A percentile compares a stretch with the other conserved stretches of the same genome.
Conservation (phyloP, 768 basidiomycete genomes). For the Leccinum sublutescens region DNA sequence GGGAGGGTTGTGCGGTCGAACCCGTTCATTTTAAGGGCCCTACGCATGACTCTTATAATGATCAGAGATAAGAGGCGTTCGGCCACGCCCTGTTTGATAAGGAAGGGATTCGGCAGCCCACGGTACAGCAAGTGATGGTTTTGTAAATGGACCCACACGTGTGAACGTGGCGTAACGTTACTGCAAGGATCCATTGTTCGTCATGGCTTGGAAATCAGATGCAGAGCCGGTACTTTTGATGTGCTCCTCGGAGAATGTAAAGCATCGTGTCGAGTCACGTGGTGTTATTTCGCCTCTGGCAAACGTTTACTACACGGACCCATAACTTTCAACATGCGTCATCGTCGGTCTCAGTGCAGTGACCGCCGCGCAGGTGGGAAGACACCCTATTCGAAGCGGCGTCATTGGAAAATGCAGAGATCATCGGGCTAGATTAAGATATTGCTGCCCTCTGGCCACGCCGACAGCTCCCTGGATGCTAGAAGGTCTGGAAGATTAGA, state of each 20-base stretch:
- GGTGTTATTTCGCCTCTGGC: background rate
- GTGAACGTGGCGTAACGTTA: constrained; percentile 43
- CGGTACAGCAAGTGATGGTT: background rate
- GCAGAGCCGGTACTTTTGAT: constrained; percentile 51
- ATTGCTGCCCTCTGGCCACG: too few species aligned
- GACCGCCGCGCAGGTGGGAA: constrained; percentile 63
- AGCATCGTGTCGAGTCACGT: background rate
- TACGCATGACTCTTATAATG: too few species aligned
- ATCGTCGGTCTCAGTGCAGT: too few species aligned
- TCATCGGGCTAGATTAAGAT: too few species aligned
- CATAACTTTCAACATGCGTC: background rate
- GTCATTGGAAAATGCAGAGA: constrained; percentile 34
- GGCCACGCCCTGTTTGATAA: too few species aligned
- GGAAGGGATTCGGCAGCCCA: background rate
- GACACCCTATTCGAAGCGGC: constrained; percentile 35
- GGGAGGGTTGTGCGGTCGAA: too few species aligned
- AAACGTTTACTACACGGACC: too few species aligned
- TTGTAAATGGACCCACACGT: background rate
- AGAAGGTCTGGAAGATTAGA: too few species aligned
- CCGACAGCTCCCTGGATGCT: too few species aligned
- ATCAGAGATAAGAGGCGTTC: too few species aligned
- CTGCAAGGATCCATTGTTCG: constrained; percentile 44
- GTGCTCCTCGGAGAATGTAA: constrained; percentile 25
- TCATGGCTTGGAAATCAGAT: too few species aligned
- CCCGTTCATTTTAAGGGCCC: too few species aligned